Percentiles rank a stretch among this genome's conserved stretches.
These are phyloP conservation scores for Yamadazyma jaroonii DNA, from an alignment of 1,139 yeast genomes.

Conservation along the genomic window DNA sequence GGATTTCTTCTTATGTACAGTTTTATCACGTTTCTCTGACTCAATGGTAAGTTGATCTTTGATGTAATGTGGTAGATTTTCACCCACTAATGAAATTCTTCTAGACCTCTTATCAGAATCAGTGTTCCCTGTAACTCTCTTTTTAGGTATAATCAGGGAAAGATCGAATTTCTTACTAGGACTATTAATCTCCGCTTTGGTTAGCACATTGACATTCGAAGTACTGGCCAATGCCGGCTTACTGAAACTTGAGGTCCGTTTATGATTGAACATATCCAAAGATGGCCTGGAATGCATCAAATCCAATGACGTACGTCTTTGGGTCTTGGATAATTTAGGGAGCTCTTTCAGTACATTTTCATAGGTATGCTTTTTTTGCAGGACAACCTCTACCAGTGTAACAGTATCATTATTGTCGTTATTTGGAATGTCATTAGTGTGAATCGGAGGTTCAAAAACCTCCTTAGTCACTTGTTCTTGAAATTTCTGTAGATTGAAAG, in stretches of 20 bases:
- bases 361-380: not conserved
- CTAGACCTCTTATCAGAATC: conserved; percentile 11
- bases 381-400: not conserved
- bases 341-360: conserved; percentile 8
- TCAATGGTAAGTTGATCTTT: conserved; percentile 24
- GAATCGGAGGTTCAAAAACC: not conserved
- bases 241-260: conserved; percentile 19
- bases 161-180: conserved; percentile 9
- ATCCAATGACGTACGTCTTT: conserved; percentile 32
- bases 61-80: conserved; percentile 38
- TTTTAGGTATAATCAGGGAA: conserved; percentile 13
- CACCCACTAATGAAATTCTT: conserved; percentile 38
- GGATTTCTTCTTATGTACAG: conserved; percentile 17
- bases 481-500: conserved; percentile 16
- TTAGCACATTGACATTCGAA: conserved; percentile 33
- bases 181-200: conserved; percentile 23
- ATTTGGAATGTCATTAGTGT: not conserved
- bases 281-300: conserved; percentile 22
- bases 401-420: not conserved
- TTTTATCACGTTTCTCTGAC: conserved; percentile 3
- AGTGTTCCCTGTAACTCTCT: not conserved
- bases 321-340: conserved; percentile 22
- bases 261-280: conserved; percentile 4
- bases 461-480: not conserved
- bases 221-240: conserved; percentile 33